Conservation (phyloP, 495 filamentous ascomycete species). For the Aspergillus bertholletiae region DNA sequence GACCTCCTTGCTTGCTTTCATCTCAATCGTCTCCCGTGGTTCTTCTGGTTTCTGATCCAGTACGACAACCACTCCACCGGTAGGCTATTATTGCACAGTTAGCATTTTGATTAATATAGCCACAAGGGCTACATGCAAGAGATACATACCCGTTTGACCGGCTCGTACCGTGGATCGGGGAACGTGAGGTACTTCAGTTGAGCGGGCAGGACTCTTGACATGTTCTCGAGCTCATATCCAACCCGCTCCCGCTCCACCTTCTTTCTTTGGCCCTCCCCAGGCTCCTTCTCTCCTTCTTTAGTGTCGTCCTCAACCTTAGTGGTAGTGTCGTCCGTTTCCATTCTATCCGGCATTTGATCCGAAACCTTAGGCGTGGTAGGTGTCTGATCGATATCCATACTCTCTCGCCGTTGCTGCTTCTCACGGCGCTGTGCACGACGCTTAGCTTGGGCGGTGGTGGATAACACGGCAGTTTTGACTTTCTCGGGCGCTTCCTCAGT, state of each 20-base stretch:
- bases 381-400: conserved; percentile 83
- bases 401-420: conserved; percentile 68
- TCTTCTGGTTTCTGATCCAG: conserved; percentile 80
- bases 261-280: conserved; percentile 60
- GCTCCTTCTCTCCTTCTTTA: conserved; percentile 64
- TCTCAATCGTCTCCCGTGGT: conserved; percentile 73
- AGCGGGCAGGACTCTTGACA: conserved; percentile 88
- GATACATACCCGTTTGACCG: conserved; percentile 83
- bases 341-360: conserved; percentile 67
- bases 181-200: conserved; percentile 96
- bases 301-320: conserved; percentile 58
- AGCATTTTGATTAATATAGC: conserved; percentile 26
- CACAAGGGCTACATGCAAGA: background rate
- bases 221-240: conserved; percentile 93
- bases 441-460: conserved; percentile 95
- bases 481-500: conserved; percentile 88
- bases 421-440: conserved; percentile 77
- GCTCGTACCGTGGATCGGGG: conserved; percentile 78
- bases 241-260: conserved; percentile 95
- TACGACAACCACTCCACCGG: conserved; percentile 87
- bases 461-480: conserved; percentile 93
- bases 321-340: conserved; percentile 80
- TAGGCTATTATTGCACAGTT: conserved; percentile 60
- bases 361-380: conserved; percentile 73
- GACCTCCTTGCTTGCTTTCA: conserved; percentile 78